Base-by-base conservation (phyloP, 345 rosid genomes). In the Eutrema yunnanense region DNA sequence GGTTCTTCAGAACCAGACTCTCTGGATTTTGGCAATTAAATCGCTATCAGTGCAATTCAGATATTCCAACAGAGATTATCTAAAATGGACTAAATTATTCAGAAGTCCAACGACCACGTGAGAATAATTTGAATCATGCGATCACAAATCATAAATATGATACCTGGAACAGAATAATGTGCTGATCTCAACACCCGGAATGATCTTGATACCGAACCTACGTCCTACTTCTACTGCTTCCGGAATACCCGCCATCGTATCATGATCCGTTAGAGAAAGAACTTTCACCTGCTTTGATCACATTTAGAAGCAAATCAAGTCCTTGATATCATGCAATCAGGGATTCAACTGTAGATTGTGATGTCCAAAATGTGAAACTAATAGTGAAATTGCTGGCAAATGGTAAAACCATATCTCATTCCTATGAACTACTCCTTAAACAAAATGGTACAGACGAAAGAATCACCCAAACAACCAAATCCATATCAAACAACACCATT, bases 161-260 rank as follows among this genome's bases (percentile, higher is more conserved):
- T 69, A 93, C 98, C 95, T 84, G 9, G 87, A 77, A 43, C 82
- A 78, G 81, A 85, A 92, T 55, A 95, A 74, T n/a, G 97, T 88
- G 81, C 99, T 95, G 78, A 95, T 92, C 78, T 95, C 99, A 53
- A 95, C 80, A 30, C 99, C 98, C 0, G 98, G 99, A 50, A 95
- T 92, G 67, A 95, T 88, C 84, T 90, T 95, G 50, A 95, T 86
- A 72, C 90, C 80, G 44, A 81, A 90, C 79, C 82, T 86, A 30
- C 83, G 79, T 53, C 90, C 98, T 40, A 96, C 86, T 80, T 95
- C 98, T 11, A 86, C 52, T 60, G 99, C 99, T 75, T 95, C 97
- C 0, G 97, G 96, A 16, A 95, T 70, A 44, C 97, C 99, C 72
- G 87, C 75, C 86, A 94, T 74, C 0, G 97, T 94, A 75, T 91